Evolutionary conservation across 495 filamentous ascomycete species (phyloP).

Genomic region (Penicillium diatomitis): DNA sequence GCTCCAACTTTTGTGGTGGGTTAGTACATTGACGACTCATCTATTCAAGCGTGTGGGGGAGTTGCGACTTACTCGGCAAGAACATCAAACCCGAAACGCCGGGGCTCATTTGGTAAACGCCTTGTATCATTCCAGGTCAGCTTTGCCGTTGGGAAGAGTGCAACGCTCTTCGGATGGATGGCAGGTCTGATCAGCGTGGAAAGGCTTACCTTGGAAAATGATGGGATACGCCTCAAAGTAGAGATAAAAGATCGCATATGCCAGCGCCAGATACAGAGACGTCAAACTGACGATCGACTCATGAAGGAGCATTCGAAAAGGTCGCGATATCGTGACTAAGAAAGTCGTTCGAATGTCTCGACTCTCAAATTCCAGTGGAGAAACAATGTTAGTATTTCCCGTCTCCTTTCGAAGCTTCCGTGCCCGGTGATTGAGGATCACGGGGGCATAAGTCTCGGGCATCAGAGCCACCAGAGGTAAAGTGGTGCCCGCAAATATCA

Average conservation of each 20-base stretch:
- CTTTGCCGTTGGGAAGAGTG: no score
- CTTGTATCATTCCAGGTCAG: not conserved
- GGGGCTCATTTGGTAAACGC: conserved; percentile 28
- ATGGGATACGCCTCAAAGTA: conserved; percentile 63
- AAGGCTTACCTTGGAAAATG: conserved; percentile 43
- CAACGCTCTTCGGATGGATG: no score
- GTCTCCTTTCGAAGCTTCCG: conserved; percentile 56
- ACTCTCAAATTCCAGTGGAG: conserved; percentile 38
- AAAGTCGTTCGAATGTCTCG: conserved; percentile 34
- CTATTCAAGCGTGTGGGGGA: no score
- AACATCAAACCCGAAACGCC: conserved; percentile 27
- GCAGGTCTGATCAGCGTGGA: no score
- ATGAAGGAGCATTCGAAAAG: conserved; percentile 30
- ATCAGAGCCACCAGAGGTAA: conserved; percentile 39
- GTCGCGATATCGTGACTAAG: conserved; percentile 37
- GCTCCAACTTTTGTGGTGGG: conserved; percentile 16
- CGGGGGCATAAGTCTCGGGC: conserved; percentile 63
- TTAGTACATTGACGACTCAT: no score
- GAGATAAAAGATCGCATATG: conserved; percentile 70
- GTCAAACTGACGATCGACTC: conserved; percentile 58
- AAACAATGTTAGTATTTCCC: conserved; percentile 40
- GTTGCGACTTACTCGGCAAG: conserved; percentile 22
- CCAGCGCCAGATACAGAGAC: conserved; percentile 58
- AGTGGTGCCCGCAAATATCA: conserved; percentile 45
- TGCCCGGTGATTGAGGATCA: conserved; percentile 55